phyloP scores from a whole-genome alignment of 164 flowering plant genomes.

The Dillenia suffruticosa region DNA sequence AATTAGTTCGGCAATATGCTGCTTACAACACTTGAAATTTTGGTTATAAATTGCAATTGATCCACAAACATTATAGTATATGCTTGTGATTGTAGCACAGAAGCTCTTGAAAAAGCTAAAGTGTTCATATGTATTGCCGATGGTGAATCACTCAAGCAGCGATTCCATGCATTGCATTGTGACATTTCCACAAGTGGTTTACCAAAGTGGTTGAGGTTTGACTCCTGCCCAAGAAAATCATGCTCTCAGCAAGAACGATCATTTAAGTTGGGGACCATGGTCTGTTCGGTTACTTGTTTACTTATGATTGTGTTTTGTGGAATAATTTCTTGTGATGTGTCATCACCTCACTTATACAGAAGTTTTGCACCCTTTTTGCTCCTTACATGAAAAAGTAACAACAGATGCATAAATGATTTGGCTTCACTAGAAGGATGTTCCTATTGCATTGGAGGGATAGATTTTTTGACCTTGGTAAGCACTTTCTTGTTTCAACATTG shows the following conservation, averaged over 20 bases:
- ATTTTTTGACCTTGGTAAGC: conserved; percentile 80
- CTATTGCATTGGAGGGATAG: conserved; percentile 67
- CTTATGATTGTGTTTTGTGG: no score
- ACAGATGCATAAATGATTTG: conserved; percentile 3
- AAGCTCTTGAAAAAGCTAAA: conserved; percentile 65
- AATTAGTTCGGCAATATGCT: no score
- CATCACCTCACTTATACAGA: background rate
- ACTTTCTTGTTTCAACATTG: background rate
- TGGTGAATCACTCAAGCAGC: conserved; percentile 22
- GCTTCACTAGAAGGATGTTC: conserved; percentile 15
- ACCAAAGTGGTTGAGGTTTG: conserved; percentile 70
- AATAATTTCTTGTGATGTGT: background rate
- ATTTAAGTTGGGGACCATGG: conserved; percentile 34
- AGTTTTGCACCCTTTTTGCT: conserved; percentile 8
- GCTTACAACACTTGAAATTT: background rate
- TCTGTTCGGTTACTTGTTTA: background rate
- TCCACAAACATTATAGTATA: conserved; percentile 33
- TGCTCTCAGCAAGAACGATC: conserved; percentile 11
- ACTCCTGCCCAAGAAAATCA: conserved; percentile 27
- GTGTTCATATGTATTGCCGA: conserved; percentile 34
- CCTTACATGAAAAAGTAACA: conserved; percentile 21
- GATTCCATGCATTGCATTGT: conserved; percentile 67
- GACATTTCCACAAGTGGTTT: conserved; percentile 58
- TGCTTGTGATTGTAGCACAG: conserved; percentile 87
- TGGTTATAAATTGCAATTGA: background rate